Evolutionary conservation across 148 eudicot species (phyloP), one percentile per base, ranked within the genome.

Genomic region (Rhododendron ovatum): DNA sequence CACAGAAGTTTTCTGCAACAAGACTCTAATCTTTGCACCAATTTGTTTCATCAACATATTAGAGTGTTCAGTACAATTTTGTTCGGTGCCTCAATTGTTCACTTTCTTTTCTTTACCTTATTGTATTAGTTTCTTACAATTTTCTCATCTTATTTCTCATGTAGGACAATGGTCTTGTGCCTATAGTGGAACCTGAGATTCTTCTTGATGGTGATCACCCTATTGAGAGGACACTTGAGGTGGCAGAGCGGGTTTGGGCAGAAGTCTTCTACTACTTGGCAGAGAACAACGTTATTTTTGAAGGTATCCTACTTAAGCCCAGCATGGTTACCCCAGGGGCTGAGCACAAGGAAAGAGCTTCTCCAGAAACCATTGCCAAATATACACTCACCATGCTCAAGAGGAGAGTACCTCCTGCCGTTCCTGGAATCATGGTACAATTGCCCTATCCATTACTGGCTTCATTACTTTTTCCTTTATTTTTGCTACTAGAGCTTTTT

Each of bases 281-380:
- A 26, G 91, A 94, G 87, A 96, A 96, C 92, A 94, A 93, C 88
- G 96, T 94, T 86, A 57, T 86, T 50, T 96, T 92, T 86, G 99
- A 96, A 89, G 99, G 99, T 81, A 95, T 96, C 63, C 91, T 96
- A 85, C 97, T 96, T 47, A 96, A 96, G 89, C 98, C 99, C 77
- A 96, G 99, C 90, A 96, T 96, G 99, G 99, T 96, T 26, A 96
- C 99, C 57, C 98, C 98, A 55, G 99, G 99, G 51, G 99, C 99
- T 61, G 99, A 96, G 81, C 97, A 95, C 92, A 95, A 96, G 85
- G 94, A 91, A 82, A 93, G 87, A 90, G 95, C 98, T 88, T 90
- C 95, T 83, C 96, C 99, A 59, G 99, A 95, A 76, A 92, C 96
- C 82, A 90, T 95, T 88, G 99, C 98, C 50, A 90, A 93, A 57